phyloP scores from a whole-genome alignment of 2,329 filamentous ascomycete species.

The Fusarium temperatum region DNA sequence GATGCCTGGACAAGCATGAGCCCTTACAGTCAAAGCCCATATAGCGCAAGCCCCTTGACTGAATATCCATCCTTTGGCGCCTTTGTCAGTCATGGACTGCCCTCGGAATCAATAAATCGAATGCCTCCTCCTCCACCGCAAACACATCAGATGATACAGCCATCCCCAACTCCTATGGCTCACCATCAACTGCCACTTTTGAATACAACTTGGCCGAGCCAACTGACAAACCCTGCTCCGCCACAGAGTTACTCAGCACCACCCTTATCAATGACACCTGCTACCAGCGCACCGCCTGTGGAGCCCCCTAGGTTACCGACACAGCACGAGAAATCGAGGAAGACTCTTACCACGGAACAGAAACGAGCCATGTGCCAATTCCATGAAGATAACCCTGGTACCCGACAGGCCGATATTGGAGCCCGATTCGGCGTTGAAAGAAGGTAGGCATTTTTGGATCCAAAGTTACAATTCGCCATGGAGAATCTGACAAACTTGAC shows the following conservation, averaged over 20 bases:
- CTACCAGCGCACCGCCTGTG: slow-evolving; percentile 59
- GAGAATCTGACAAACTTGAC: slow-evolving; percentile 40
- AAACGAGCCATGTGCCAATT: slow-evolving; percentile 93
- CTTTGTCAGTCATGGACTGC: slow-evolving; percentile 65
- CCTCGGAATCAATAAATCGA: slow-evolving; percentile 59
- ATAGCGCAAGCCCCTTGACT: slow-evolving; percentile 63
- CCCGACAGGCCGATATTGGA: slow-evolving; percentile 97
- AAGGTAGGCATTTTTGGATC: slow-evolving; percentile 71
- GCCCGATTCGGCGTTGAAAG: slow-evolving; percentile 94
- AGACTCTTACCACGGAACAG: slow-evolving; percentile 91
- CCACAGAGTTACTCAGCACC: slow-evolving; percentile 65
- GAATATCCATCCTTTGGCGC: slow-evolving; percentile 68
- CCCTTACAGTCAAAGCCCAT: slow-evolving; percentile 70
- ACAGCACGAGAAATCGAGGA: slow-evolving; percentile 72
- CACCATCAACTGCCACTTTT: slow-evolving; percentile 72
- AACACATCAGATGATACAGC: slow-evolving; percentile 47
- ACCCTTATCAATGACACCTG: slow-evolving; percentile 66
- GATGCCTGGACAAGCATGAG: slow-evolving; percentile 66
- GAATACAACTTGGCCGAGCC: slow-evolving; percentile 82
- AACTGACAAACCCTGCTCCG: slow-evolving; percentile 75
- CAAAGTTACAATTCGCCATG: slow-evolving; percentile 19
- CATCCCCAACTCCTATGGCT: slow-evolving; percentile 55
- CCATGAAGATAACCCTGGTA: slow-evolving; percentile 86
- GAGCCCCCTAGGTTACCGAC: slow-evolving; percentile 42
- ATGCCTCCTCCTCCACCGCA: slow-evolving; percentile 65